Percentiles rank a stretch among this genome's conserved stretches.
Conservation (phyloP, 1,284 basidiomycete genomes). For the Ceratobasidium sp. region DNA sequence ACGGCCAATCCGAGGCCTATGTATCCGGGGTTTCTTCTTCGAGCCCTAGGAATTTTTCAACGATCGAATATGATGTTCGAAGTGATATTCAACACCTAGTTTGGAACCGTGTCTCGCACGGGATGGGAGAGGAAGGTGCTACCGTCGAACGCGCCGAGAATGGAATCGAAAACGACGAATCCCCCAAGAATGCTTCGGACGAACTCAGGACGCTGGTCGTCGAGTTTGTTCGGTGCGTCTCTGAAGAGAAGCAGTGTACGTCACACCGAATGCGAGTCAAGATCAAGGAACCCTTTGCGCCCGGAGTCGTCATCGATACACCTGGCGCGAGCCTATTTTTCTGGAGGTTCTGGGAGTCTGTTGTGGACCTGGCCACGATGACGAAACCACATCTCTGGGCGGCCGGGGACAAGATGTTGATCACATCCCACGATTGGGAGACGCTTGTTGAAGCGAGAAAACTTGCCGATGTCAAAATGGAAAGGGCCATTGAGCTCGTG, state of each 20-base stretch:
- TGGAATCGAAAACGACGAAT: background rate
- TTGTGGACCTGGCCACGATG: constrained; percentile 9
- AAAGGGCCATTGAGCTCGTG: constrained; percentile 21
- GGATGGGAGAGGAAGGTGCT: background rate
- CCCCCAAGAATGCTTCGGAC: background rate
- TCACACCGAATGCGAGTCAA: constrained; percentile 15
- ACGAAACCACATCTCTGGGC: background rate
- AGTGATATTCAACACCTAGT: constrained; percentile 26
- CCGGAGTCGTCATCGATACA: constrained; percentile 21
- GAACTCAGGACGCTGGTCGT: constrained; percentile 21
- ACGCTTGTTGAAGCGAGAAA: background rate
- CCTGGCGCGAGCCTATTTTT: constrained; percentile 33
- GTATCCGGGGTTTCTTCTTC: background rate
- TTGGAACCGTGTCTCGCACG: constrained; percentile 3
- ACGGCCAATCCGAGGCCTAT: constrained; percentile 1
- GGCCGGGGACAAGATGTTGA: constrained; percentile 1
- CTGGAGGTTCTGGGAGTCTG: constrained; percentile 20
- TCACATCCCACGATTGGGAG: constrained; percentile 17
- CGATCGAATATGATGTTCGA: constrained; percentile 21
- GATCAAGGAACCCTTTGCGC: constrained; percentile 3
- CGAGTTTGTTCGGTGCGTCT: constrained; percentile 32
- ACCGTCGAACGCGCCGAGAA: background rate
- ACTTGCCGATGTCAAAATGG: background rate
- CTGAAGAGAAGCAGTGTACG: constrained; percentile 25
- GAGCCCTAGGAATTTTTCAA: constrained; percentile 4